Evolutionary conservation across 176 grass and related monocot genomes (phyloP), one percentile per base, ranked within the genome.

Genomic region (Tillandsia fasciculata): DNA sequence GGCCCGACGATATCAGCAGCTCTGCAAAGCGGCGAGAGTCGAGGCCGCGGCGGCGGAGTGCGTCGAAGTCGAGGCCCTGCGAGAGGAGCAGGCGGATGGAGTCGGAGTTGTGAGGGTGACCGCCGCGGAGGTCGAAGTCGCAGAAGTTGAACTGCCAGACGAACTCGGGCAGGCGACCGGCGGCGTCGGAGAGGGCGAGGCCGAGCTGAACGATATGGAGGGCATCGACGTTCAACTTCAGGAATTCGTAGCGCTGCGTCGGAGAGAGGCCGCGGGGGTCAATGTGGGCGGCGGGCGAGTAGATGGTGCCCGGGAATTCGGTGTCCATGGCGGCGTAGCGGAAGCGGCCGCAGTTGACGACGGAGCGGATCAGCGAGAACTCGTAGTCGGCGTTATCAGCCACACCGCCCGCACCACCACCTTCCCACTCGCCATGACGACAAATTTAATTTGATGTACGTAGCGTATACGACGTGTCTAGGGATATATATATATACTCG

Each of bases 101-200:
- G 29, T 80, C 76, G 22, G 50, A 11, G 28, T 65, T 69, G 65
- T 88, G 28, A 2, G 28, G 69, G 8, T 10, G 58, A 64, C 74
- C 27, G 20, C 17, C n/a, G 1, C 13, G 18, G 12, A 75, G 26
- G 68, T 83, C 70, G 59, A 81, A 83, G 42, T 80, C 74, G 1
- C 59, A 51, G 11, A 88, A 77, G 81, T 80, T 83, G 73, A 80
- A 80, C 65, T 88, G 64, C 81, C 85, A 83, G 2, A 86, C 24
- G 11, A 28, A 27, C 2, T 50, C 22, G 2, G 68, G 68, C n/a
- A 69, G 66, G 8, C 12, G 9, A 8, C 68, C 68, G 9, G 12
- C 51, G 1, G 11, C 24, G 68, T 70, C 68, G 12, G 10, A 53
- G 22, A 70, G 68, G 22, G 50, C 53, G 22, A 70, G 68, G 50